Percentiles rank a stretch among this genome's conserved stretches.
Evolutionary conservation across 176 grass and related monocot genomes (phyloP).

Genomic region (Olyra latifolia): DNA sequence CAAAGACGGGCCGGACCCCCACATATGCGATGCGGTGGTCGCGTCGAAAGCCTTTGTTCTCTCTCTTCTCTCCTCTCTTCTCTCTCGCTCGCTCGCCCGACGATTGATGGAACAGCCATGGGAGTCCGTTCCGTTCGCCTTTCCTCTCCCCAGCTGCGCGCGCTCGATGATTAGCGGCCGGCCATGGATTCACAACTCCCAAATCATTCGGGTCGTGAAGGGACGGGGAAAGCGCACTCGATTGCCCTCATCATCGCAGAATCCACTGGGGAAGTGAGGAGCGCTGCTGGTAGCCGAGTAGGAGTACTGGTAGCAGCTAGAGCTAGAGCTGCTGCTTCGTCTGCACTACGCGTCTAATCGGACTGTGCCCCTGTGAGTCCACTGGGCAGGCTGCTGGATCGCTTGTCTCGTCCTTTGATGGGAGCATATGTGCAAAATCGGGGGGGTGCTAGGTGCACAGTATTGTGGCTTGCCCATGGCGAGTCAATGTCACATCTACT

Average conservation of each 20-base stretch:
- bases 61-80: no score
- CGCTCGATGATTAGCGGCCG: constrained; percentile 37
- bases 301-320: no score
- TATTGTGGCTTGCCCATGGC: neutral
- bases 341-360: neutral
- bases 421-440: neutral
- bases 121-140: no score
- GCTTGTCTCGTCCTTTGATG: neutral
- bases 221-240: neutral
- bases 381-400: neutral
- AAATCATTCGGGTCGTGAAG: constrained; percentile 37
- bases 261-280: neutral
- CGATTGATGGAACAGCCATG: constrained; percentile 29
- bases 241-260: neutral
- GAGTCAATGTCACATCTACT: constrained; percentile 8
- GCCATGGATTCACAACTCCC: constrained; percentile 10
- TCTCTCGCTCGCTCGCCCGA: no score
- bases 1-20: no score
- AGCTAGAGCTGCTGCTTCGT: neutral
- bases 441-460: neutral
- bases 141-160: no score
- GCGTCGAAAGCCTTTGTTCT: no score
- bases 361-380: neutral
- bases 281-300: no score
- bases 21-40: no score